Percentiles rank a stretch among this genome's conserved stretches.
These are phyloP conservation scores for Cladorrhinum sp. DNA, from an alignment of 2,329 filamentous ascomycete species.

Conservation along the genomic window DNA sequence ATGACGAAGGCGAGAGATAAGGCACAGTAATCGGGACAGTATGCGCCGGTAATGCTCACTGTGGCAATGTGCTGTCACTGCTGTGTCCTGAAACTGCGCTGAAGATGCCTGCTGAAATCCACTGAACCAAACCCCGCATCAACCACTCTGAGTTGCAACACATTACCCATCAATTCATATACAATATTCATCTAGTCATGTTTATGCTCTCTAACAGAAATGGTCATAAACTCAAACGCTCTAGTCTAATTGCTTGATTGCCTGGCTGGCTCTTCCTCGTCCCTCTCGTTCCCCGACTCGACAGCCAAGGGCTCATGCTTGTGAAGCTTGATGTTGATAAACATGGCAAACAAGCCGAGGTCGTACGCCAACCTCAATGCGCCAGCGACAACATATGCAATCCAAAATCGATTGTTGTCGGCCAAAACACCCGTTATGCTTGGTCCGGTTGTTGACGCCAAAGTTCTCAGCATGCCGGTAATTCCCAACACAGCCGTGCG, in stretches of 20 bases:
- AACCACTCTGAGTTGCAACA: background rate
- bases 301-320: constrained; percentile 12
- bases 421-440: constrained; percentile 56
- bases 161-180: background rate
- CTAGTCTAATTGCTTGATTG: background rate
- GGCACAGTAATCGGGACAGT: constrained; percentile 12
- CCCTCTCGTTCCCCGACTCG: background rate
- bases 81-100: background rate
- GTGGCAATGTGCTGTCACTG: background rate
- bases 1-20: constrained; percentile 9
- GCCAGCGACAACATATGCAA: constrained; percentile 59
- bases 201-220: background rate
- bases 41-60: background rate
- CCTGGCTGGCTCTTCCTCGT: constrained; percentile 1
- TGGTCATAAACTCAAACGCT: background rate
- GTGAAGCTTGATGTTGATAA: constrained; percentile 55
- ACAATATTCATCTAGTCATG: background rate
- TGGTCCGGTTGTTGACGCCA: constrained; percentile 55
- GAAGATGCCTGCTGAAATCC: background rate
- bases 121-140: background rate
- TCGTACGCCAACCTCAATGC: constrained; percentile 54
- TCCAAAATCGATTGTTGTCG: constrained; percentile 53
- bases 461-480: constrained; percentile 57
- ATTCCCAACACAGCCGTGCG: constrained; percentile 70
- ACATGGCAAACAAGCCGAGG: constrained; percentile 56